Base-by-base conservation (phyloP, 768 basidiomycete species). In the Boletus vermiculosoides region DNA sequence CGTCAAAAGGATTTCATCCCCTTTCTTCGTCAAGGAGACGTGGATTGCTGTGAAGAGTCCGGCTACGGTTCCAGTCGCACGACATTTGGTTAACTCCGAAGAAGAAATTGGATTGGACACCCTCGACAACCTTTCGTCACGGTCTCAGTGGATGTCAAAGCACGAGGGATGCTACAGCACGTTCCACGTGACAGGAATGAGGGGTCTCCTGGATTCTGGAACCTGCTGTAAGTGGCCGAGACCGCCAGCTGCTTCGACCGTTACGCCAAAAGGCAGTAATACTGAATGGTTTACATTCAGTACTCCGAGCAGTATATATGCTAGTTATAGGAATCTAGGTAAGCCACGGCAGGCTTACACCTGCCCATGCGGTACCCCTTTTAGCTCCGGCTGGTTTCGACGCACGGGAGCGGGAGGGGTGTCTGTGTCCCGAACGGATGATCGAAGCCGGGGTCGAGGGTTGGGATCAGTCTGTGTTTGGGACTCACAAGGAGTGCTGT, bases 381-480 rank as follows among this genome's bases (percentile, higher is more conserved):
- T n/a, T 23, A 0, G 23, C 20, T 1, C 20, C 9, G 28, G 23
- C 11, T 4, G 3, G 4, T 31, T 5, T 37, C 23, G 42, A 57
- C 11, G 1, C 5, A 8, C 59, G 33, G 13, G 28, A 28, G 28
- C 11, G 31, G 31, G 57, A 62, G 2, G 65, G 57, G 16, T 64
- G 62, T 49, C 54, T 66, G 5, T 66, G 59, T 16, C 57, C 65
- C n/a, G 65, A 66, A 9, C 67, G 65, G 65, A 67, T 67, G 65
- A 44, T 45, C 45, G 54, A 66, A 31, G 40, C 34, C 11, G 48
- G 62, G 1, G 18, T 50, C 46, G 60, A 59, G 5, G 63, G 64
- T 2, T 64, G 65, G 65, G 50, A 60, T 11, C 1, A 45, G 6
- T 55, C 64, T 5, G 15, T 15, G 16, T 34, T 56, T 28, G 28